Evolutionary conservation across 768 basidiomycete species (phyloP).

Genomic region (Psilocybe cyanescens): DNA sequence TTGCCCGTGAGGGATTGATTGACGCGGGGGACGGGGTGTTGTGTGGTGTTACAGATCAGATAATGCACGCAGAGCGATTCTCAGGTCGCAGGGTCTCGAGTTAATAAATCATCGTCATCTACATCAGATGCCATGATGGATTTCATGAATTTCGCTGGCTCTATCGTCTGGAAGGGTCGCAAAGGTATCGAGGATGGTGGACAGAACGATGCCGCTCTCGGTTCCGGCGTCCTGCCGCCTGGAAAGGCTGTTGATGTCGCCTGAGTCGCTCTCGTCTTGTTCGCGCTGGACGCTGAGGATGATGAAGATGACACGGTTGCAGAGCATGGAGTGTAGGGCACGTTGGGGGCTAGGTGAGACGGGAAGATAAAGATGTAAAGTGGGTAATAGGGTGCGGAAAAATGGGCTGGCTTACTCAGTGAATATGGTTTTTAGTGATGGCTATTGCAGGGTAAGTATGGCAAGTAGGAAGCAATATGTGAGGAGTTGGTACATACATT

Average conservation of each 20-base stretch:
- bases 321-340: conserved; percentile 32
- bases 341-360: conserved; percentile 25
- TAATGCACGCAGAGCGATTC: no score
- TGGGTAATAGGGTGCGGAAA: background rate
- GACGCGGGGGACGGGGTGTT: no score
- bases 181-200: conserved; percentile 10
- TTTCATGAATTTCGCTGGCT: background rate
- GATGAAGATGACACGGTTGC: conserved; percentile 32
- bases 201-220: background rate
- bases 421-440: conserved; percentile 8
- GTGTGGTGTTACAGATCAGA: no score
- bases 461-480: background rate
- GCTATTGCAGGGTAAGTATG: background rate
- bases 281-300: conserved; percentile 20
- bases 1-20: no score
- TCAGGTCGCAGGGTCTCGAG: no score
- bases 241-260: background rate
- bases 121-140: background rate
- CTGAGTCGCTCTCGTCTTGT: background rate
- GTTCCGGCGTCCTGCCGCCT: background rate
- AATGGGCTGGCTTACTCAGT: conserved; percentile 3
- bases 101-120: background rate
- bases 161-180: background rate
- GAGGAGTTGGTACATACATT: conserved; percentile 3
- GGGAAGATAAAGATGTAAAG: background rate